Base-by-base conservation (phyloP, 257 asterid species). In the Solanum sitiens region DNA sequence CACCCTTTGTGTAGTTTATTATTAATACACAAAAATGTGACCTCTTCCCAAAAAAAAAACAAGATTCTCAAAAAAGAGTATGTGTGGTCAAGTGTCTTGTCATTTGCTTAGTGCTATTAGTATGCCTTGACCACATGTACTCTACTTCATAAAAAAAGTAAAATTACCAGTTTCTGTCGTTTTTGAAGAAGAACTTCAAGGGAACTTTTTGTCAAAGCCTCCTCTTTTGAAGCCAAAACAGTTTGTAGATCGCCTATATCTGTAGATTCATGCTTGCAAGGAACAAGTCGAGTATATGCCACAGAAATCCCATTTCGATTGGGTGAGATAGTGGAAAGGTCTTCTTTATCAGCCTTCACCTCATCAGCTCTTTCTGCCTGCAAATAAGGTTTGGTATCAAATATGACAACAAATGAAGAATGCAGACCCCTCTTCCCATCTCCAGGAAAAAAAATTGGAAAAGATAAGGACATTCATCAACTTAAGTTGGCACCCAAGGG, bases 121-220 rank as follows among this genome's bases (percentile, higher is more conserved):
- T 35, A 35, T 8, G 77, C 16, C 77, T 37, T 10, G 30, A 37
- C 82, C 85, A 80, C 27, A 44, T 80, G 32, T 79, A 45, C 18
- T 27, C 40, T 45, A 79, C 40, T 53, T 45, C 65, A 45, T 77
- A 45, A 25, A 67, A 63, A 88, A 67, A 13, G 73, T 39, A 42
- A 68, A 50, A 39, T 89, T 94, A 95, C 98, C 95, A 94, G 90
- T 74, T 89, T 90, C 72, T 83, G 90, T 86, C 91, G 86, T 90
- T 90, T 92, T 16, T 40, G 73, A 65, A 53, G 42, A 71, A 95
- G 94, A 89, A 91, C 88, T 53, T 90, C 87, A 86, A 92, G 79
- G n/a, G 95, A 94, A 91, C 86, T 87, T 83, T 90, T 86, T 7
- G 89, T 47, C 59, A 87, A 15, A 86, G 84, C 90, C 86, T 71